Base-by-base conservation (phyloP, 179 eudicot species). In the Spinacia oleracea region DNA sequence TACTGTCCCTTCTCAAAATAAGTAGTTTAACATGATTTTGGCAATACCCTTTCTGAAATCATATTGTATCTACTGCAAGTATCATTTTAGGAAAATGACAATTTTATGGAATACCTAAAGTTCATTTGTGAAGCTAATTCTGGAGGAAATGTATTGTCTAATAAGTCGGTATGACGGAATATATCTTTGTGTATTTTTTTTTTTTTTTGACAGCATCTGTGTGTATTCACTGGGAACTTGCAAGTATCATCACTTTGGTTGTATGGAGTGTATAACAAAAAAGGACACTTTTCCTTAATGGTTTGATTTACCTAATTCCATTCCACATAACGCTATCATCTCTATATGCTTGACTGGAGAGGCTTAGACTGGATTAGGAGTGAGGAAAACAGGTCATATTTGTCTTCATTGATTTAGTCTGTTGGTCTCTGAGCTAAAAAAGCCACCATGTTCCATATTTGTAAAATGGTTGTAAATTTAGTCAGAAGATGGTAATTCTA, bases 401-500 rank as follows among this genome's bases (percentile, higher is more conserved):
- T 27, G 10, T n/a, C 25, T 56, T 56, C 25, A 1, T 56, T 56
- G 62, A 56, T 56, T 56, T 21, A 56, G 20, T 56, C 25, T 23
- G 62, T n/a, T 56, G 62, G n/a, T 56, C 21, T n/a, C 29, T 27
- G 27, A 9, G 64, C 27, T 23, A 2, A 59, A 27, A 9, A 1
- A 23, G n/a, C 27, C 29, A 27, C 65, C 65, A 27, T 58, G 10
- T 25, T 59, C 32, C 16, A 27, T 59, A 2, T 2, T 59, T 59
- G 65, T 25, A 23, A 16, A 58, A 23, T 59, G 34, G 6, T 25
- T 59, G n/a, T n/a, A 59, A 59, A 59, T 3, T 59, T 27, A 27
- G 40, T 65, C 72, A 46, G 29, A 48, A n/a, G 34, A 55, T 59
- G 70, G 8, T 67, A 63, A 75, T 46, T 27, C 32, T 60, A 45